Conservation (phyloP, 139 green algal species). For the Picochlorum sp. region DNA sequence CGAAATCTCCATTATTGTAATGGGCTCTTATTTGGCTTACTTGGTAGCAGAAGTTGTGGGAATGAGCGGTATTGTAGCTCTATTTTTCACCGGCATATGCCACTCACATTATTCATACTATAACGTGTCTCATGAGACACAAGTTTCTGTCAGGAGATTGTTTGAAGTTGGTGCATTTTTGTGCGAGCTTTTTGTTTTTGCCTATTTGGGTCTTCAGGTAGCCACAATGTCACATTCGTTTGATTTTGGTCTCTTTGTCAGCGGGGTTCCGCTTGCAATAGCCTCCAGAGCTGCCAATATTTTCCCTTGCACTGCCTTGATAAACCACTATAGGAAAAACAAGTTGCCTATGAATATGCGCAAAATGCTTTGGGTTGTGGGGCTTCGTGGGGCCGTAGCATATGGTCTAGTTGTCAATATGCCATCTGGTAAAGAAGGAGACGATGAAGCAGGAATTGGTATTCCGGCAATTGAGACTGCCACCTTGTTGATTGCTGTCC, state of each 20-base stretch:
- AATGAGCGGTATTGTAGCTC: conserved; percentile 71
- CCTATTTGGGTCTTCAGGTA: conserved; percentile 59
- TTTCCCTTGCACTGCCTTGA: conserved; percentile 41
- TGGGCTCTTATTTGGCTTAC: conserved; percentile 63
- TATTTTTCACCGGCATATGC: conserved; percentile 68
- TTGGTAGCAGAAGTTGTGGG: conserved; percentile 62
- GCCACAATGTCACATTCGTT: not conserved
- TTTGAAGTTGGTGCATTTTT: conserved; percentile 49
- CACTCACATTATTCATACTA: conserved; percentile 59
- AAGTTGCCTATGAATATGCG: conserved; percentile 35
- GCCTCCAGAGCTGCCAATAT: conserved; percentile 42
- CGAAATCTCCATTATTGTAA: conserved; percentile 32
- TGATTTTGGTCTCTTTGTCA: conserved; percentile 18
- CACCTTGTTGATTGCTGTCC: conserved; percentile 52
- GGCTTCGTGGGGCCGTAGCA: conserved; percentile 58
- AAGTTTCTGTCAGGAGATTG: conserved; percentile 29
- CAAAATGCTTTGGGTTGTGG: conserved; percentile 46
- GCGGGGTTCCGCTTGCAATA: conserved; percentile 42
- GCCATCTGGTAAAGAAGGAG: conserved; percentile 22
- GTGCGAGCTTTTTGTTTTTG: conserved; percentile 61
- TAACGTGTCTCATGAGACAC: conserved; percentile 23
- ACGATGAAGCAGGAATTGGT: conserved; percentile 21
- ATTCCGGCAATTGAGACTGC: conserved; percentile 60
- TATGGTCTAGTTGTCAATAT: conserved; percentile 55
- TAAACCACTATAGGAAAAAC: conserved; percentile 29